Evolutionary conservation across 2,329 filamentous ascomycete genomes (phyloP).

Genomic region (Dactylellina drechsleri): DNA sequence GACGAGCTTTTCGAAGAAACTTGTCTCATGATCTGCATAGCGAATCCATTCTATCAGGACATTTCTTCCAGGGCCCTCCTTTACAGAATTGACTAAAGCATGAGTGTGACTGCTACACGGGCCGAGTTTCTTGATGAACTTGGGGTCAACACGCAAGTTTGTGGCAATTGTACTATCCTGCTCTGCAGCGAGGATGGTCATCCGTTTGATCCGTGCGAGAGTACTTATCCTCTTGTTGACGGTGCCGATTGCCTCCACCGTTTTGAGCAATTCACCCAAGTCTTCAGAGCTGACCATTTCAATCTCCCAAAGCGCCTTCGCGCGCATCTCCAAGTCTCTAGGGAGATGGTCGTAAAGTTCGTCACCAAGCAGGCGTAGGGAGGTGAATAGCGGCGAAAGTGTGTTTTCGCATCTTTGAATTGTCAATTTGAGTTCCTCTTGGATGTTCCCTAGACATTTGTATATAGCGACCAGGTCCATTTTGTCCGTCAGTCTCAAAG

Average conservation of each 20-base stretch:
- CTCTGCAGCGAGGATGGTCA: slow-evolving; percentile 29
- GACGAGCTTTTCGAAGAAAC: slow-evolving; percentile 12
- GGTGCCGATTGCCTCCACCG: slow-evolving; percentile 1
- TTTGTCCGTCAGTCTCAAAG: too few relatives aligned
- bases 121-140: slow-evolving; percentile 3
- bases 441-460: slow-evolving; percentile 15
- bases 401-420: slow-evolving; percentile 25
- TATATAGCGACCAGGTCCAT: too few relatives aligned
- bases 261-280: slow-evolving; percentile 24
- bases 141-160: slow-evolving; percentile 5
- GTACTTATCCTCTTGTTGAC: slow-evolving; percentile 31
- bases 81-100: background rate
- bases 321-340: slow-evolving; percentile 9
- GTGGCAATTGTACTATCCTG: background rate
- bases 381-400: slow-evolving; percentile 27
- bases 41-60: slow-evolving; percentile 35
- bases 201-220: slow-evolving; percentile 38
- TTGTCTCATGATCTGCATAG: slow-evolving; percentile 23
- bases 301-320: slow-evolving; percentile 36
- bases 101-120: slow-evolving; percentile 18
- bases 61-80: background rate
- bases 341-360: slow-evolving; percentile 25
- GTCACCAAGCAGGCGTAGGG: slow-evolving; percentile 25
- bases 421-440: slow-evolving; percentile 15
- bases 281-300: slow-evolving; percentile 41